Evolutionary conservation across 2,329 filamentous ascomycete genomes (phyloP).

Genomic region (Fusarium incarnatum): DNA sequence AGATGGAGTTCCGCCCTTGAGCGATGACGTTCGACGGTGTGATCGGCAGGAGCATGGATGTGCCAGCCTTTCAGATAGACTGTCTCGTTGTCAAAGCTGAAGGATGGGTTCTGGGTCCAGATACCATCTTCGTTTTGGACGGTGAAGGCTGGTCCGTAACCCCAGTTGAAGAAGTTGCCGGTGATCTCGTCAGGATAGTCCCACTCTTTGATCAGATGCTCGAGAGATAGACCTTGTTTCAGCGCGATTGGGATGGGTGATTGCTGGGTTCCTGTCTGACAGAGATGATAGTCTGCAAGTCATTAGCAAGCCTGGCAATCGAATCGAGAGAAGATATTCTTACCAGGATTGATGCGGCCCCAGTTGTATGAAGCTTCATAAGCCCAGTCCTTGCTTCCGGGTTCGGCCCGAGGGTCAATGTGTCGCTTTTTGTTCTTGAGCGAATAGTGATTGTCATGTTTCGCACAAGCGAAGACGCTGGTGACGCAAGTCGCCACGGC

Average conservation of each 20-base stretch:
- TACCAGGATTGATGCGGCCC: constrained; percentile 34
- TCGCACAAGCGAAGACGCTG: constrained; percentile 8
- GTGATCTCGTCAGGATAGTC: constrained; percentile 14
- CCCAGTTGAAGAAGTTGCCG: constrained; percentile 40
- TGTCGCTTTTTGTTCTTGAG: constrained; percentile 26
- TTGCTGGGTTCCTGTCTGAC: constrained; percentile 38
- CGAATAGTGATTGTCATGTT: constrained; percentile 26
- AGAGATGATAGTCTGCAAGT: constrained; percentile 23
- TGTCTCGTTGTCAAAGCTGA: constrained; percentile 37
- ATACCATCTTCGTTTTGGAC: constrained; percentile 23
- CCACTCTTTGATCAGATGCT: constrained; percentile 23
- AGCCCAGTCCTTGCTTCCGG: constrained; percentile 19
- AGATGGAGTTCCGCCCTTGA: constrained; percentile 40
- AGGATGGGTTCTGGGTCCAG: constrained; percentile 27
- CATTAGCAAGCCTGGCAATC: accelerated
- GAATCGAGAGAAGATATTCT: accelerated
- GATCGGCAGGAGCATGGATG: constrained; percentile 36
- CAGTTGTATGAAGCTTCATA: constrained; percentile 38
- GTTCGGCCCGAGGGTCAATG: constrained; percentile 23
- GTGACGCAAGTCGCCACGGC: not conserved
- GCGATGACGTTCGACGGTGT: constrained; percentile 34
- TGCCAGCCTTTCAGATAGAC: constrained; percentile 40
- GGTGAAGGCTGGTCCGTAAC: constrained; percentile 34
- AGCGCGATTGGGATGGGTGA: constrained; percentile 33
- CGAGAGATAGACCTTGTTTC: constrained; percentile 32